phyloP scores from a whole-genome alignment of 495 filamentous ascomycete species.

The Annulohypoxylon nitens region DNA sequence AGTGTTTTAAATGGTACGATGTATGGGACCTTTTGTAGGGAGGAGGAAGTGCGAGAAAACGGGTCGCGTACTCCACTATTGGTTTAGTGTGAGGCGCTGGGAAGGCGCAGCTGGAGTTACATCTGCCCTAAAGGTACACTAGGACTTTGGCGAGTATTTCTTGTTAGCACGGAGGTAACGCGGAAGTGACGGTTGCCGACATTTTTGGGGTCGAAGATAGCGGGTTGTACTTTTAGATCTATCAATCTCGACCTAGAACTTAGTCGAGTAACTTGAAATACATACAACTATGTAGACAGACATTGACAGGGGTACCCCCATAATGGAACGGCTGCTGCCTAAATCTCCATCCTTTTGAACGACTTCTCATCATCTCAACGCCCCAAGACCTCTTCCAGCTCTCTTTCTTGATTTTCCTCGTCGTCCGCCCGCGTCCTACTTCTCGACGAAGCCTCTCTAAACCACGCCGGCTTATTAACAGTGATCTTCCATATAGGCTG shows the following conservation, averaged over 20 bases:
- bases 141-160: conserved; percentile 49
- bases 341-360: conserved; percentile 50
- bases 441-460: conserved; percentile 28
- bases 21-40: conserved; percentile 30
- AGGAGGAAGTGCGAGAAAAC: conserved; percentile 21
- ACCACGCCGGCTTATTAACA: conserved; percentile 21
- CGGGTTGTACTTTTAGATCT: conserved; percentile 29
- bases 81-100: conserved; percentile 49
- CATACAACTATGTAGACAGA: no score
- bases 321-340: conserved; percentile 52
- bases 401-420: conserved; percentile 28
- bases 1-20: conserved; percentile 29
- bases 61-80: conserved; percentile 32
- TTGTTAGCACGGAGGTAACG: conserved; percentile 41
- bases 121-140: conserved; percentile 43
- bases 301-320: conserved; percentile 35
- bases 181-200: not conserved
- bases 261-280: conserved; percentile 27
- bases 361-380: conserved; percentile 35
- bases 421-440: conserved; percentile 30
- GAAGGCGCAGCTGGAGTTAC: conserved; percentile 48
- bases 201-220: not conserved
- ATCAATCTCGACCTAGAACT: conserved; percentile 31
- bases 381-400: conserved; percentile 27
- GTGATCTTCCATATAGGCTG: conserved; percentile 29